Conservation (phyloP, 2,329 filamentous ascomycete genomes). For the Ophiobolus disseminans region DNA sequence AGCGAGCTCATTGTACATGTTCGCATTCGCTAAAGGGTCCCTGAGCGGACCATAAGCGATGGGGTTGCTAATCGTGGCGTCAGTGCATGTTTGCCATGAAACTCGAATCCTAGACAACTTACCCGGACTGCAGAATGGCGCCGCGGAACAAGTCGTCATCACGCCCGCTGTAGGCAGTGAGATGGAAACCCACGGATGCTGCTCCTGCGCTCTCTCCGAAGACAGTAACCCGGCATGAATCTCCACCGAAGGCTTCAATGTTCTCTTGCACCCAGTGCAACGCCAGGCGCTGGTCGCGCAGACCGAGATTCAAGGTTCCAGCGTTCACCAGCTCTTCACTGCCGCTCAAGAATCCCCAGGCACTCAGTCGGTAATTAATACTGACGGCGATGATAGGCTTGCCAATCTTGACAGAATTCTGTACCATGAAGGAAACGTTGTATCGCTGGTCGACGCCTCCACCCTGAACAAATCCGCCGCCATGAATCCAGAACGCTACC, state of each 20-base stretch:
- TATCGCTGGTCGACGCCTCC: slow-evolving; percentile 62
- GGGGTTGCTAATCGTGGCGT: too few relatives aligned
- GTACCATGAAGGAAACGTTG: slow-evolving; percentile 57
- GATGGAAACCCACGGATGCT: slow-evolving; percentile 52
- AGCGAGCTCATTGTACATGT: slow-evolving; percentile 30
- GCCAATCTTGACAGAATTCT: slow-evolving; percentile 54
- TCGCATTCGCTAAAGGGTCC: slow-evolving; percentile 26
- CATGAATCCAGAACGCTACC: slow-evolving; percentile 64
- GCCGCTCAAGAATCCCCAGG: slow-evolving; percentile 69
- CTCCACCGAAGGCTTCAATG: slow-evolving; percentile 54
- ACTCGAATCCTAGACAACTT: too few relatives aligned
- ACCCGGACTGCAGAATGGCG: slow-evolving; percentile 56
- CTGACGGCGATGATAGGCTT: slow-evolving; percentile 56
- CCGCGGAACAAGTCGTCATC: slow-evolving; percentile 57
- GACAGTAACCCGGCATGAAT: slow-evolving; percentile 53
- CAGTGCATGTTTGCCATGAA: too few relatives aligned
- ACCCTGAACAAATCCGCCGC: slow-evolving; percentile 59
- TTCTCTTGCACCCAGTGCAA: slow-evolving; percentile 55
- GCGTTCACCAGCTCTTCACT: slow-evolving; percentile 37
- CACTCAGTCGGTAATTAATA: slow-evolving; percentile 61
- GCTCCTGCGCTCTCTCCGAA: slow-evolving; percentile 56
- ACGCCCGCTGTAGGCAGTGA: slow-evolving; percentile 57
- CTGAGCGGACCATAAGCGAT: slow-evolving; percentile 34
- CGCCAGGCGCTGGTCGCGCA: slow-evolving; percentile 56
- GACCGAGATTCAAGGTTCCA: slow-evolving; percentile 58